Evolutionary conservation across 805 yeast species (phyloP), one percentile per base, ranked within the genome.

Genomic region (Saccharomycopsis fermentans): DNA sequence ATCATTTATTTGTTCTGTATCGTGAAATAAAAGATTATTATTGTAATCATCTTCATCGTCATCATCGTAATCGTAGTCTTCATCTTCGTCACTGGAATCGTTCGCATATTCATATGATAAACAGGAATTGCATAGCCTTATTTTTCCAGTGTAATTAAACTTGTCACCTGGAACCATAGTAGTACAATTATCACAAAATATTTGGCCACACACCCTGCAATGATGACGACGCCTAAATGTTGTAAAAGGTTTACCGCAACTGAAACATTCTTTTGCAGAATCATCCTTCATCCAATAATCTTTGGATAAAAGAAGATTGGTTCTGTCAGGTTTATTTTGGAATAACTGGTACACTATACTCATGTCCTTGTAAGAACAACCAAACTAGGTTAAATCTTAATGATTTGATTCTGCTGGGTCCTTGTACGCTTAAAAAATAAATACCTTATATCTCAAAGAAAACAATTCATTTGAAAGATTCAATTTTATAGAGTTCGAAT

Each of bases 271-370:
- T 8, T 84, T 80, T 0, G 96, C 96, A 60, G 90, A 87, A 48
- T 92, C 87, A 72, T 92, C 97, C 66, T 91, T 90, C 89, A 92
- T 85, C 99, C 99, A 92, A 69, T 90, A 92, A 67, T 90, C 92
- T 60, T 81, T 80, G 4, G 78, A 74, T 29, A 61, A 35, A 16
- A 61, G 43, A 29, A 59, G 56, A 17, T 54, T 56, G 51, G 56
- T 58, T n/a, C 61, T 29, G 26, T 58, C 54, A 35, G 39, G 51
- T 9, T 55, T 17, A 17, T 48, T 60, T 57, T 50, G 58, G 36
- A 58, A 58, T 40, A 58, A 53, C 36, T 56, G 59, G 43, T 59
- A 59, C 55, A 59, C 57, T 19, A 43, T 43, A 43, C 50, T 43
- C 50, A 43, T 43, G 24, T 43, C 50, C 17, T 24, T 4, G 4